Base-by-base conservation (phyloP, 345 rosid species). In the Rhodamnia argentea region DNA sequence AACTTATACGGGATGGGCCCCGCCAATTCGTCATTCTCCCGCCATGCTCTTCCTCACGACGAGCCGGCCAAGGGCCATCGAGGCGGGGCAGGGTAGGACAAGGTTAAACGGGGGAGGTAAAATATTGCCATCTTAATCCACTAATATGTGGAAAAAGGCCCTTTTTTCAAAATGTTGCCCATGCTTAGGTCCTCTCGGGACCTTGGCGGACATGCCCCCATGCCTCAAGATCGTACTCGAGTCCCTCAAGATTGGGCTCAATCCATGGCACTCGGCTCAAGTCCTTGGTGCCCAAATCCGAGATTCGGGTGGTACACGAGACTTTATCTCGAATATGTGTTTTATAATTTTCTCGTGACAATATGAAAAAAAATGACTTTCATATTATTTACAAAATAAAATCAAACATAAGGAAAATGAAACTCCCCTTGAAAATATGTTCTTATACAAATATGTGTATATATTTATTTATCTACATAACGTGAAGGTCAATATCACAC, bases 1-100 rank as follows among this genome's bases (percentile, higher is more conserved):
- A 59, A 59, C 8, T 26, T n/a, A 59, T 2, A 6, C 7, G 9
- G 7, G 9, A 0, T 5, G 8, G 32, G 8, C 70, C 64, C 32
- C 32, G 14, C 4, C 32, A 59, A 59, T 29, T 59, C 70, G 3
- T 9, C 60, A 59, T 59, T 59, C 27, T n/a, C 18, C 4, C 18
- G 18, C 70, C 8, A 59, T 59, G 9, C 70, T 59, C 32, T 59
- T 59, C 70, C 32, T n/a, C 1, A 16, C 0, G 1, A n/a, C 18
- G 32, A 59, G 70, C 32, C 4, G 1, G 9, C 32, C 32, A 59
- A n/a, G 70, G 70, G 70, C 18, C 29, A n/a, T 59, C 4, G 18
- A n/a, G 70, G 70, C 6, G 6, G 70, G 70, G 18, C 27, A 6
- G 70, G 70, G 9, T n/a, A n/a, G n/a, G n/a, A n/a, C 27, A 59